Conservation (phyloP, 1,284 basidiomycete species). For the Meira nashicola region DNA sequence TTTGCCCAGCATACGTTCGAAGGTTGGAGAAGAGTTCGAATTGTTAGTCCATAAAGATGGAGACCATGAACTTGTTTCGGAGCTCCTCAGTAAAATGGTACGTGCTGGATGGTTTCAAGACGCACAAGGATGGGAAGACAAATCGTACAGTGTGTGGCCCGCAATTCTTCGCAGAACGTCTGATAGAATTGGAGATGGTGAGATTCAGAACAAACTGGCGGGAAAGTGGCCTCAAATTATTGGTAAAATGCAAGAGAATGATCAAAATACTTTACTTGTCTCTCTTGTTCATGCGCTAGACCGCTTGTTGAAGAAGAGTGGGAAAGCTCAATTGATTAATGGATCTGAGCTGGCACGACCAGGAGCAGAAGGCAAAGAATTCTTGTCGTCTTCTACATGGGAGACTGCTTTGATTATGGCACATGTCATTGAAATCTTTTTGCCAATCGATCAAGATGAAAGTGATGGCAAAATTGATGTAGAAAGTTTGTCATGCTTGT, state of each 20-base stretch:
- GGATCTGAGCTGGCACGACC: not conserved
- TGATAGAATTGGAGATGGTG: not conserved
- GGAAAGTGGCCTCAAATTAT: not conserved
- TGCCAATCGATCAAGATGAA: not conserved
- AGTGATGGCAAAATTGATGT: not conserved
- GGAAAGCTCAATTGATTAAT: not conserved
- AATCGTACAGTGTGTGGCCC: not conserved
- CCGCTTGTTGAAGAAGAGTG: not conserved
- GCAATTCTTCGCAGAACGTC: not conserved
- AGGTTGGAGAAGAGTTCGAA: not conserved
- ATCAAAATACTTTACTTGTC: not conserved
- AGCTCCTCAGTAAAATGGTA: not conserved
- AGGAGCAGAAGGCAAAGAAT: constrained; percentile 1
- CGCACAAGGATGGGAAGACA: not conserved
- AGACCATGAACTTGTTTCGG: not conserved
- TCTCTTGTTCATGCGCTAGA: not conserved
- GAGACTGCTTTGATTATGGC: not conserved
- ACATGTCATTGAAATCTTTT: not conserved
- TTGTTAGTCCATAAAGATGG: not conserved
- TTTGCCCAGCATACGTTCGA: not conserved
- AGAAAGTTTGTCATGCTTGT: not conserved
- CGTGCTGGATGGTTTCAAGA: constrained; percentile 2
- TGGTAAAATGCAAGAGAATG: too few relatives aligned
- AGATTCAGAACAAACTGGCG: too few relatives aligned
- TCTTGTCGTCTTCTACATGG: not conserved